phyloP scores from a whole-genome alignment of 306 rosid species.

The Sophora flavescens region DNA sequence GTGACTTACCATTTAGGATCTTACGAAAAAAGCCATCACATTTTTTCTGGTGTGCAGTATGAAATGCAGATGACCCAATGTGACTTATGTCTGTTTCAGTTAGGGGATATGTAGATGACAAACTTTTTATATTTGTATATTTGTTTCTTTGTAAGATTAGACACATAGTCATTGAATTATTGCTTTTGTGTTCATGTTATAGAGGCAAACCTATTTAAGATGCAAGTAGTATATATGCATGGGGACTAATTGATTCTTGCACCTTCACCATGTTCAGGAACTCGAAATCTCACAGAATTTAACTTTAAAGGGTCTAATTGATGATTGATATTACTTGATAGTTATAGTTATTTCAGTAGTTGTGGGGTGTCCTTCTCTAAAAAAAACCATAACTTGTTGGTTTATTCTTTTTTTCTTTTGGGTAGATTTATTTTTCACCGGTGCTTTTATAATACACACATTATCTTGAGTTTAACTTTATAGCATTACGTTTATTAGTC shows the following conservation, averaged over 20 bases:
- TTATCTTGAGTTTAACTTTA: not conserved
- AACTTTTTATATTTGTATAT: not conserved
- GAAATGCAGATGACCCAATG: conserved; percentile 18
- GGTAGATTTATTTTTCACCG: too few relatives aligned
- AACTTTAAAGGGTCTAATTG: not conserved
- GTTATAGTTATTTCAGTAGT: conserved; percentile 10
- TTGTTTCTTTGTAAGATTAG: conserved; percentile 17
- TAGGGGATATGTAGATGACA: not conserved
- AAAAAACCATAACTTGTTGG: not conserved
- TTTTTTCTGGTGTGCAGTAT: conserved; percentile 28
- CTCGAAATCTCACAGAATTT: not conserved
- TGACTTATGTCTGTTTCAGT: conserved; percentile 22
- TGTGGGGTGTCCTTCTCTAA: not conserved
- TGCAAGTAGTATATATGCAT: conserved; percentile 15
- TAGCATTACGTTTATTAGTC: not conserved
- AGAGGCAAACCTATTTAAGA: conserved; percentile 19
- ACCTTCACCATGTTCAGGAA: conserved; percentile 2
- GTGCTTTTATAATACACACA: not conserved
- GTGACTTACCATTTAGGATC: not conserved
- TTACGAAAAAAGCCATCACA: not conserved
- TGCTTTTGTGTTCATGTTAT: conserved; percentile 21
- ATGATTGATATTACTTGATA: conserved; percentile 6
- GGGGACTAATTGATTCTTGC: conserved; percentile 1
- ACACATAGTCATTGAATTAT: conserved; percentile 12
- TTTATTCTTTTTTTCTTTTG: not conserved